Conservation (phyloP, 352 stramenopile species). For the Blastocystis hominis region DNA sequence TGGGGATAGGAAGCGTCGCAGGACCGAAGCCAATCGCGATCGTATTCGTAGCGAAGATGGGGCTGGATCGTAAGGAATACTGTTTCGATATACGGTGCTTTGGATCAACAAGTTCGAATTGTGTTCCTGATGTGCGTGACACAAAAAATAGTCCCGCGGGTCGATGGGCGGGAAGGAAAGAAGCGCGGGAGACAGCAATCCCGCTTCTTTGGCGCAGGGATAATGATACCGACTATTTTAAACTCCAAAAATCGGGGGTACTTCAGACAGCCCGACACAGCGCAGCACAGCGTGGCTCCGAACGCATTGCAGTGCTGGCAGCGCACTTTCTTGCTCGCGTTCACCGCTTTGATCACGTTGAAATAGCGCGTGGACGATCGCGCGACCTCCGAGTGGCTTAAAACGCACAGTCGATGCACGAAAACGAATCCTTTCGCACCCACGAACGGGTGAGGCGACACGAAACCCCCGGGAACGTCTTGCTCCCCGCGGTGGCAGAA, state of each 20-base stretch:
- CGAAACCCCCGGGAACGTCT: neutral
- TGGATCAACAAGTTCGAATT: neutral
- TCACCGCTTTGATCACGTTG: slow-evolving; percentile 31
- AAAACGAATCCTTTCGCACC: neutral
- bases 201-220: neutral
- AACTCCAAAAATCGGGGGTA: neutral
- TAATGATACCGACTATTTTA: slow-evolving; percentile 33
- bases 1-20: slow-evolving; percentile 27
- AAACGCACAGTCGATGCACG: neutral
- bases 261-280: slow-evolving; percentile 10
- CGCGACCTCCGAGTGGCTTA: neutral
- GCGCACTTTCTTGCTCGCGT: neutral
- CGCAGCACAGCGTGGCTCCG: neutral
- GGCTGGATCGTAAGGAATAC: neutral
- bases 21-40: slow-evolving; percentile 2
- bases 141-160: neutral
- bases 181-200: neutral
- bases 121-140: neutral
- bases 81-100: neutral
- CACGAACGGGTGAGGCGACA: neutral
- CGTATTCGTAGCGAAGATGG: neutral
- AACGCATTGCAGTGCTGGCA: neutral
- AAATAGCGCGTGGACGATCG: neutral
- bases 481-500: neutral
- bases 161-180: neutral